These are phyloP conservation scores for Pestalotiopsis sp. DNA, from an alignment of 2,329 filamentous ascomycete genomes.

Conservation along the genomic window DNA sequence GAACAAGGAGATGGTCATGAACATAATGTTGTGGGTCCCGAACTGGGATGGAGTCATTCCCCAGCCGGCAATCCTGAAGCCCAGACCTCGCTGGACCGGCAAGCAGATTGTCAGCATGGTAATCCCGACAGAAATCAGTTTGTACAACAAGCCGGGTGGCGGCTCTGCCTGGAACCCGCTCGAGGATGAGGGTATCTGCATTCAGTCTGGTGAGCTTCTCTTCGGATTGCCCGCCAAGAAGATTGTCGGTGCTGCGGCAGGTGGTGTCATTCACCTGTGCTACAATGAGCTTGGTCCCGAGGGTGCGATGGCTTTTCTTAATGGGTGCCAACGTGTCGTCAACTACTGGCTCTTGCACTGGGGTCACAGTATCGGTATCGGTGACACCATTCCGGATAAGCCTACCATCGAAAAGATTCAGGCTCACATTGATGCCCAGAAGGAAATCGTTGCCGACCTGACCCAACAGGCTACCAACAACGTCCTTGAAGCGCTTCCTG, in stretches of 20 bases:
- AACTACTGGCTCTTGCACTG: conserved; percentile 98
- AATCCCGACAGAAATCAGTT: conserved; percentile 84
- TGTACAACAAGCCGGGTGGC: conserved; percentile 67
- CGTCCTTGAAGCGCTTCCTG: conserved; percentile 86
- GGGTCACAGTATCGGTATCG: conserved; percentile 97
- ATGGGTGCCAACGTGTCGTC: conserved; percentile 90
- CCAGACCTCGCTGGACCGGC: conserved; percentile 91
- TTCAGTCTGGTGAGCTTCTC: conserved; percentile 86
- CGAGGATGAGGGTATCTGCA: conserved; percentile 77
- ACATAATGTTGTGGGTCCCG: conserved; percentile 95
- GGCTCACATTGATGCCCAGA: conserved; percentile 78
- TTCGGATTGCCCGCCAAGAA: conserved; percentile 94
- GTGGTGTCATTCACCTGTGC: conserved; percentile 92
- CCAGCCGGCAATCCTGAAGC: conserved; percentile 90
- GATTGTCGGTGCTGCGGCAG: conserved; percentile 84
- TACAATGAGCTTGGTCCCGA: conserved; percentile 92
- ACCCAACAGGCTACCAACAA: conserved; percentile 83
- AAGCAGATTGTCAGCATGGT: conserved; percentile 97
- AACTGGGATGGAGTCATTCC: conserved; percentile 97
- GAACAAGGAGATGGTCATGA: conserved; percentile 90
- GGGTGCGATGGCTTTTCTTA: conserved; percentile 92
- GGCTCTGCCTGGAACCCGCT: conserved; percentile 59
- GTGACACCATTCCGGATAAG: conserved; percentile 93
- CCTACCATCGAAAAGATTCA: conserved; percentile 84
- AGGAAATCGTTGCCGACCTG: conserved; percentile 76